A percentile compares a stretch with the other conserved stretches of the same genome.
These are phyloP conservation scores for Globisporangium lucens DNA, from an alignment of 352 stramenopile genomes.

Conservation along the genomic window DNA sequence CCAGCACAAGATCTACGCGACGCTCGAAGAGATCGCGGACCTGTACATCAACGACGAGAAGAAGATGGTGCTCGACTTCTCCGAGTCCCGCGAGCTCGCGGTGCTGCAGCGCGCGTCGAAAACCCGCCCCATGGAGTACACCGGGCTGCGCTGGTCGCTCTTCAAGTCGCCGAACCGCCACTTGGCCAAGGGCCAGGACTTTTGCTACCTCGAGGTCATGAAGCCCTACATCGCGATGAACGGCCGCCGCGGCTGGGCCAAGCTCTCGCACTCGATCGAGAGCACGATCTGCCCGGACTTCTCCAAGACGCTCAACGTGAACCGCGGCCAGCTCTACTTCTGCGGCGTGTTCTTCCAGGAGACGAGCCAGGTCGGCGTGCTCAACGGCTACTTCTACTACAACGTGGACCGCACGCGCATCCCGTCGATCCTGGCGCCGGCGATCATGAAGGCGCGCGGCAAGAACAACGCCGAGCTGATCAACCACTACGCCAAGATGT, in stretches of 20 bases:
- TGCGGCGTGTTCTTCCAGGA: conserved; percentile 73
- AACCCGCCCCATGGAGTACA: conserved; percentile 44
- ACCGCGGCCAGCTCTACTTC: conserved; percentile 54
- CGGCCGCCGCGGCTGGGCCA: conserved; percentile 66
- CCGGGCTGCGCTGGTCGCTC: conserved; percentile 65
- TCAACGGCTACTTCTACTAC: conserved; percentile 66
- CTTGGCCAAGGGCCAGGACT: conserved; percentile 63
- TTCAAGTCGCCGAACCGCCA: conserved; percentile 54
- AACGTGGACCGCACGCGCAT: conserved; percentile 42
- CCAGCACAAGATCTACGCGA: conserved; percentile 50
- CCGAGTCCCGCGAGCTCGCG: conserved; percentile 51
- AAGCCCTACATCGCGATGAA: conserved; percentile 50
- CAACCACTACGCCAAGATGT: conserved; percentile 71
- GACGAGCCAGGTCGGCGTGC: conserved; percentile 39
- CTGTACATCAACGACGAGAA: conserved; percentile 61
- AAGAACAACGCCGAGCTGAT: conserved; percentile 61
- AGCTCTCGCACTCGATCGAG: conserved; percentile 68
- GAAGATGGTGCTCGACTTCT: conserved; percentile 76
- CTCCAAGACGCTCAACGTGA: conserved; percentile 30
- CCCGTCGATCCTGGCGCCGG: conserved; percentile 38
- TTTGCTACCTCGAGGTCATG: conserved; percentile 76
- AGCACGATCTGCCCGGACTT: conserved; percentile 58
- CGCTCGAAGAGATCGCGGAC: conserved; percentile 65
- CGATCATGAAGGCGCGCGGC: conserved; percentile 52
- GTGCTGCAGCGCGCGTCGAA: conserved; percentile 39